These are phyloP conservation scores for Pyrenochaeta sp. DNA, from an alignment of 2,329 filamentous ascomycete species.

Conservation along the genomic window DNA sequence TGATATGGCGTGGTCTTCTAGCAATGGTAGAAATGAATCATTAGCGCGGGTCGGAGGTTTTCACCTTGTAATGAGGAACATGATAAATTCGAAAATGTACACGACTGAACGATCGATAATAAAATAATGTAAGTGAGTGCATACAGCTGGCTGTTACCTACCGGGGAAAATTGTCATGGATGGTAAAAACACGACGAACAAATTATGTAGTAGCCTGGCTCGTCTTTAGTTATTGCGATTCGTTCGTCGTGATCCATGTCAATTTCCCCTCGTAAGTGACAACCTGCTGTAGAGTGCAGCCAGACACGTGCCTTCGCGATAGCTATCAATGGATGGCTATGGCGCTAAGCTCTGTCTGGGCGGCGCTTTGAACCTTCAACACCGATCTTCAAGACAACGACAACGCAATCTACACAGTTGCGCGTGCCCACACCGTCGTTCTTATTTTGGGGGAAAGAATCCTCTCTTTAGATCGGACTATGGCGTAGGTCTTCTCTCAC, in stretches of 20 bases:
- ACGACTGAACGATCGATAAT: background rate
- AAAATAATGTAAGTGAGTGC: background rate
- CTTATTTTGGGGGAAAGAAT: no score
- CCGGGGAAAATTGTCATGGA: no score
- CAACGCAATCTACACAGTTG: background rate
- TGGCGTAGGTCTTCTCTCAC: background rate
- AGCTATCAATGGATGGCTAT: background rate
- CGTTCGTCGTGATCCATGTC: no score
- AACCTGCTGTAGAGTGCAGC: no score
- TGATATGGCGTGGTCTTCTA: background rate
- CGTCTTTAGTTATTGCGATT: no score
- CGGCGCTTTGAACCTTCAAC: constrained; percentile 20
- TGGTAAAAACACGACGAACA: no score
- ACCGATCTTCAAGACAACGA: constrained; percentile 18
- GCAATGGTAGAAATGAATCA: background rate
- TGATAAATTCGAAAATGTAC: background rate
- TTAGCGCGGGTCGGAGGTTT: background rate
- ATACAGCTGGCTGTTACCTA: no score
- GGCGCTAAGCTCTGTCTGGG: constrained; percentile 23
- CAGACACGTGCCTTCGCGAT: constrained; percentile 19
- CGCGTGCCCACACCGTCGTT: background rate
- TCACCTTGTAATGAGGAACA: background rate
- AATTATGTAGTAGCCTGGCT: no score
- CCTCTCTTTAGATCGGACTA: background rate
- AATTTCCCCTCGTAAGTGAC: no score